These are phyloP conservation scores for Tremella fuciformis DNA, from an alignment of 768 basidiomycete species.

Conservation along the genomic window DNA sequence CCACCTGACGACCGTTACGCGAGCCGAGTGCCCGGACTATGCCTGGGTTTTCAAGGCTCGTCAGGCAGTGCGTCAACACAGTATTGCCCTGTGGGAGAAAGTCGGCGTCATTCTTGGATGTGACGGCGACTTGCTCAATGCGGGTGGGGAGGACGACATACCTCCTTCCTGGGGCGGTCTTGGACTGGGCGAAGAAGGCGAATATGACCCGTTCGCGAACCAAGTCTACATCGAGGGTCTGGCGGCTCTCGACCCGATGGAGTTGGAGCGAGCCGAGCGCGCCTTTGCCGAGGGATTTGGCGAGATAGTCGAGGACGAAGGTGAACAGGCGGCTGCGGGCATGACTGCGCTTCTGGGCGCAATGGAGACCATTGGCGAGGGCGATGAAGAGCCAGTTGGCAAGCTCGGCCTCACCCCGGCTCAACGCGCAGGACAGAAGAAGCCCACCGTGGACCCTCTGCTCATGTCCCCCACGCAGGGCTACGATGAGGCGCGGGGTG, in stretches of 20 bases:
- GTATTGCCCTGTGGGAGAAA: conserved; percentile 87
- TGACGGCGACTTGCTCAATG: conserved; percentile 66
- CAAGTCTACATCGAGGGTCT: conserved; percentile 49
- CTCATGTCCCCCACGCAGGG: conserved; percentile 19
- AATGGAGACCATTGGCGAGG: conserved; percentile 45
- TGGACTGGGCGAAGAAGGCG: conserved; percentile 39
- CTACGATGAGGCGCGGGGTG: not conserved
- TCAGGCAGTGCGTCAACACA: conserved; percentile 70
- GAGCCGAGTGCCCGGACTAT: conserved; percentile 61
- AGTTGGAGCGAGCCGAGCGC: conserved; percentile 19
- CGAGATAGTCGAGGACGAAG: conserved; percentile 40
- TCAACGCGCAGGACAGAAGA: conserved; percentile 22
- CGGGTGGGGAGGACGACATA: conserved; percentile 50
- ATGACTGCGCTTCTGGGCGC: conserved; percentile 41
- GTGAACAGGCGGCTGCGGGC: conserved; percentile 31
- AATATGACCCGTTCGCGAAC: conserved; percentile 28
- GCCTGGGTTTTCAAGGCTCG: conserved; percentile 71
- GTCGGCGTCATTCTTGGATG: conserved; percentile 83
- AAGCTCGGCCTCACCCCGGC: conserved; percentile 24
- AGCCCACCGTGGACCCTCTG: conserved; percentile 20
- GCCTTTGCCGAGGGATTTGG: conserved; percentile 29
- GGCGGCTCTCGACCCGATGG: conserved; percentile 32
- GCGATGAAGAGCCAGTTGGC: conserved; percentile 20
- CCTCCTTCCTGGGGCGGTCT: conserved; percentile 41
- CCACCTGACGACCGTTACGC: conserved; percentile 60